Percentiles rank a stretch among this genome's conserved stretches.
Conservation (phyloP, 2,329 filamentous ascomycete genomes). For the Penicillium sp. region DNA sequence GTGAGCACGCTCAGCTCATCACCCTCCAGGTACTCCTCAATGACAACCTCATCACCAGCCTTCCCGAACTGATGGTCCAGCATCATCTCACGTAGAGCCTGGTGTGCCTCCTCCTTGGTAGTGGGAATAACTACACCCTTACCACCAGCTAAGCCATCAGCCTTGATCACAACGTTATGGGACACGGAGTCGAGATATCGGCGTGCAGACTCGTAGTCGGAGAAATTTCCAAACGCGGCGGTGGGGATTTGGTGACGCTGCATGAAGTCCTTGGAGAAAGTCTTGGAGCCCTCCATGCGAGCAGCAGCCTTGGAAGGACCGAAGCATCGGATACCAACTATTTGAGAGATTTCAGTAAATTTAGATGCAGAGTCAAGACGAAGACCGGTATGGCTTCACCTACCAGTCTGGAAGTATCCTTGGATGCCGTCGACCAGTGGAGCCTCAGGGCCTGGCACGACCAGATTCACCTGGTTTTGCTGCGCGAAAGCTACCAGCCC, state of each 20-base stretch:
- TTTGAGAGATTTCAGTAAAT: background rate
- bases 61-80: slow-evolving; percentile 77
- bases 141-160: slow-evolving; percentile 83
- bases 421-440: slow-evolving; percentile 91
- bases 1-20: slow-evolving; percentile 90
- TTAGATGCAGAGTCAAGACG: background rate
- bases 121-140: slow-evolving; percentile 92
- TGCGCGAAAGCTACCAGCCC: slow-evolving; percentile 72
- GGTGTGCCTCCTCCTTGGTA: slow-evolving; percentile 76
- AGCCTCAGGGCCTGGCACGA: slow-evolving; percentile 87
- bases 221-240: slow-evolving; percentile 86
- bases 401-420: slow-evolving; percentile 68
- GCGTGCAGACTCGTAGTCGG: slow-evolving; percentile 67
- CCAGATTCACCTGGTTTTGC: slow-evolving; percentile 71
- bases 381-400: slow-evolving; percentile 7
- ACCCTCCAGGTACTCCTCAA: slow-evolving; percentile 88
- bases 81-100: slow-evolving; percentile 87
- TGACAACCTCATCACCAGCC: slow-evolving; percentile 86
- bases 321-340: slow-evolving; percentile 73
- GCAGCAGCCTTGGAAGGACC: slow-evolving; percentile 83
- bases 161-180: slow-evolving; percentile 88
- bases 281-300: slow-evolving; percentile 91
- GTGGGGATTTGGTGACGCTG: slow-evolving; percentile 84
- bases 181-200: slow-evolving; percentile 69
- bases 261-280: slow-evolving; percentile 98